Evolutionary conservation across 75 land plant genomes (phyloP).

Genomic region (Cupressus sempervirens): DNA sequence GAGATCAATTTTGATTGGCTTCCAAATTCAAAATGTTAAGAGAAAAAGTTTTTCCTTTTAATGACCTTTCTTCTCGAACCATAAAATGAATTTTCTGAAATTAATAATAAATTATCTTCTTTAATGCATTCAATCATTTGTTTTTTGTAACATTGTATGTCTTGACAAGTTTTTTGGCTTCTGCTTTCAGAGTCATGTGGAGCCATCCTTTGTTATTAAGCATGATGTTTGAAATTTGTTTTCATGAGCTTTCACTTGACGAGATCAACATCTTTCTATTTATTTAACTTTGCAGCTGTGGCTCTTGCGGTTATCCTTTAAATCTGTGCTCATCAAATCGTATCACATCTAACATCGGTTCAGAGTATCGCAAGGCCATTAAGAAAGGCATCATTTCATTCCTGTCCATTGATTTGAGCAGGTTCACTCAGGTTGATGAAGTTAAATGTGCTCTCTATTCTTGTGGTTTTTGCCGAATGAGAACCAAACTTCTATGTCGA

Average conservation of each 20-base stretch:
- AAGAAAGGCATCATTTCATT: conserved; percentile 60
- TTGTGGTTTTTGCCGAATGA: conserved; percentile 34
- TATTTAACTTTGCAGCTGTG: conserved; percentile 45
- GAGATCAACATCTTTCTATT: not conserved
- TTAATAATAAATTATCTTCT: not conserved
- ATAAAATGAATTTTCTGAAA: not conserved
- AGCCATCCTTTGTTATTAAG: not conserved
- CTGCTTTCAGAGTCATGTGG: not conserved
- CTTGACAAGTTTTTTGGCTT: not conserved
- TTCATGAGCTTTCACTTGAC: not conserved
- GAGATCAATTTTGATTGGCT: not conserved
- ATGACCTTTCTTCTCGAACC: not conserved
- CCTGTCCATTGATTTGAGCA: conserved; percentile 49
- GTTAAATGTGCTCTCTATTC: conserved; percentile 34
- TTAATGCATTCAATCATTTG: not conserved
- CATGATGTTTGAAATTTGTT: conserved; percentile 1
- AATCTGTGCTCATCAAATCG: conserved; percentile 50
- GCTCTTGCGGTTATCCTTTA: conserved; percentile 49
- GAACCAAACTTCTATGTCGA: conserved; percentile 51
- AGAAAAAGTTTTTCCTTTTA: not conserved
- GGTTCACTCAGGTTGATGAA: conserved; percentile 58
- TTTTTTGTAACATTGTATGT: conserved; percentile 1
- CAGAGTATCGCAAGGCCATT: conserved; percentile 42
- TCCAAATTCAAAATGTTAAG: not conserved
- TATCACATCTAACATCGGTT: conserved; percentile 33